A percentile compares a stretch with the other conserved stretches of the same genome.
Conservation (phyloP, 2,329 filamentous ascomycete species). For the Penicillium polonicum region DNA sequence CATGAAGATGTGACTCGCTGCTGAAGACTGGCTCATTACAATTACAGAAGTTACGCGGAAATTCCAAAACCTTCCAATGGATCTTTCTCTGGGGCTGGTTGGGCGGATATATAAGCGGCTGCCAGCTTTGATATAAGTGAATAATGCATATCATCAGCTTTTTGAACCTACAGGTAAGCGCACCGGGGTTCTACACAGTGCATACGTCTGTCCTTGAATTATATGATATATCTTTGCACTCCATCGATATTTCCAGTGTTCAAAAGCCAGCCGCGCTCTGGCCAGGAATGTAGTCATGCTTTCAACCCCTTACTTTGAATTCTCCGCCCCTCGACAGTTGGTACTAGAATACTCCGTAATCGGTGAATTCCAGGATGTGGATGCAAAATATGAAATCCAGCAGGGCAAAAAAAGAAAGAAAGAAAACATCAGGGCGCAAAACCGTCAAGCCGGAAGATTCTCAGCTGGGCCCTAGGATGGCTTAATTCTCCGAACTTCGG, state of each 20-base stretch:
- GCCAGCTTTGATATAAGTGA: neutral
- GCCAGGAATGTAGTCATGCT: neutral
- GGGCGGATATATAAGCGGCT: neutral
- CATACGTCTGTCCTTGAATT: neutral
- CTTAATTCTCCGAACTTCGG: neutral
- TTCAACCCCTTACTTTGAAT: slow-evolving; percentile 3
- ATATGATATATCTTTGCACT: neutral
- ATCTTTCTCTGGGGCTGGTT: neutral
- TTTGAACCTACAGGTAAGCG: neutral
- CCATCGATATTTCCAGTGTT: neutral
- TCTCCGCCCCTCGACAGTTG: neutral
- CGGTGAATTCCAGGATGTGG: neutral
- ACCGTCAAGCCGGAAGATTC: neutral
- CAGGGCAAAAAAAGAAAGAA: neutral
- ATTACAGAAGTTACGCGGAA: neutral
- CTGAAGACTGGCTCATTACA: neutral
- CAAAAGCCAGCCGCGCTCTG: neutral
- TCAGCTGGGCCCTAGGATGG: neutral
- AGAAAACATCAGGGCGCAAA: neutral
- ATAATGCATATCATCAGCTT: neutral
- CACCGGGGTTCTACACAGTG: neutral
- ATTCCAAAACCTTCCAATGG: neutral
- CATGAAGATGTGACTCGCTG: neutral
- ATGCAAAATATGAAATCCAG: neutral
- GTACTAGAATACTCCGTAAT: neutral